Evolutionary conservation across 2,329 filamentous ascomycete species (phyloP).

Genomic region (Paecilomyces fulvus): DNA sequence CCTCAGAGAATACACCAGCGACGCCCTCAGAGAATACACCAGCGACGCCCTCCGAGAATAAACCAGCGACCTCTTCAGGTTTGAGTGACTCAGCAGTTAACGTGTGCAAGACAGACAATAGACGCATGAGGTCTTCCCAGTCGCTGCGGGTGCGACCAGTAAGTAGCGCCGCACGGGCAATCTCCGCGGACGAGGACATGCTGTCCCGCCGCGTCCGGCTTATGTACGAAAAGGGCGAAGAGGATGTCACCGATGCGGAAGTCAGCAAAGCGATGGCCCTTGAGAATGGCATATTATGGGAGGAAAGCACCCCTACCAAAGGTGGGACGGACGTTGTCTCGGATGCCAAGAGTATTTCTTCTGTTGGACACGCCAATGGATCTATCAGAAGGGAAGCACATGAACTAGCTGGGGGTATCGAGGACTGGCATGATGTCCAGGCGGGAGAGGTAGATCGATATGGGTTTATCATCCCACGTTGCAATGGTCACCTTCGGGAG

Average conservation of each 20-base stretch:
- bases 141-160: slow-evolving; percentile 29
- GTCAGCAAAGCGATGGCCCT: slow-evolving; percentile 27
- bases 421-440: slow-evolving; percentile 56
- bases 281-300: slow-evolving; percentile 33
- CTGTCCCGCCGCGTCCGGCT: slow-evolving; percentile 54
- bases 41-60: background rate
- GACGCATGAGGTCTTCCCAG: slow-evolving; percentile 23
- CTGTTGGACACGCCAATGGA: slow-evolving; percentile 20
- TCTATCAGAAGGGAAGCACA: slow-evolving; percentile 42
- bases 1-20: slow-evolving; percentile 1
- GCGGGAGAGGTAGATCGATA: slow-evolving; percentile 55
- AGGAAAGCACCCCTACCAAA: slow-evolving; percentile 24
- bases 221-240: slow-evolving; percentile 57
- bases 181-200: slow-evolving; percentile 57
- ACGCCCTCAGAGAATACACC: slow-evolving; percentile 1
- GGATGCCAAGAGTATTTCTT: slow-evolving; percentile 17
- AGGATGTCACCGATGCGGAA: slow-evolving; percentile 40
- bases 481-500: slow-evolving; percentile 1
- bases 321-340: slow-evolving; percentile 20
- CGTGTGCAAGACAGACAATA: slow-evolving; percentile 15
- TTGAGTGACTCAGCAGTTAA: background rate
- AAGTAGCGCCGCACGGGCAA: slow-evolving; percentile 37
- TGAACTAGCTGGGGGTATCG: slow-evolving; percentile 55
- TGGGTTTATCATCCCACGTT: slow-evolving; percentile 50
- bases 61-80: background rate